phyloP scores from a whole-genome alignment of 169 alveolate species.

The Cystoisospora suis region DNA sequence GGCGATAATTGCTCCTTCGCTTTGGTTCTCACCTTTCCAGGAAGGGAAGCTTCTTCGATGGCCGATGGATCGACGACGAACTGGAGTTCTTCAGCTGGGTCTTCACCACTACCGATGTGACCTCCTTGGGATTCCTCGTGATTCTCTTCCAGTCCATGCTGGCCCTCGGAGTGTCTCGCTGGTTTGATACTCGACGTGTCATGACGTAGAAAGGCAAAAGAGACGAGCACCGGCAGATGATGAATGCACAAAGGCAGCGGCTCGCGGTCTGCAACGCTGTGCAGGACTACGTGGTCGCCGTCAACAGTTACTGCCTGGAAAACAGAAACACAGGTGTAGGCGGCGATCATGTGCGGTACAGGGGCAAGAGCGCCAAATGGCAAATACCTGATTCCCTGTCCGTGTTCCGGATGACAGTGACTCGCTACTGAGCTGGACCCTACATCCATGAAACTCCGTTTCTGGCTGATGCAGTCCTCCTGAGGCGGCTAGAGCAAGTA shows the following conservation, averaged over 20 bases:
- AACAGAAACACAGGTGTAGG: background rate
- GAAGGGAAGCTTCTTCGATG: constrained; percentile 4
- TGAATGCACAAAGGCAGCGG: constrained; percentile 41
- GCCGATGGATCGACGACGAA: constrained; percentile 34
- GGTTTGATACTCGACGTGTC: no score
- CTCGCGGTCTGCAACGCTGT: constrained; percentile 23
- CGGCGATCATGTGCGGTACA: no score
- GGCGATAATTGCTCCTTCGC: no score
- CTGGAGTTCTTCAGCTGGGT: background rate
- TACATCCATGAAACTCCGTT: background rate
- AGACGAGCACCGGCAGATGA: constrained; percentile 26
- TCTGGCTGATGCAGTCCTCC: background rate
- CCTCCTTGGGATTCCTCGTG: background rate
- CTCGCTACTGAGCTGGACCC: background rate
- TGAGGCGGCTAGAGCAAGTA: background rate
- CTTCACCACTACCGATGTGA: background rate
- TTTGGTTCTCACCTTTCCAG: background rate
- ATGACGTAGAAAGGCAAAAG: background rate
- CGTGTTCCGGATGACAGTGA: background rate
- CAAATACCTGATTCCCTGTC: no score
- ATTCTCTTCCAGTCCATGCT: no score
- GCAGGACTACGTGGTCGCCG: background rate
- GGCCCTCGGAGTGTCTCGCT: background rate
- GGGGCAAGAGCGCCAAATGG: no score
- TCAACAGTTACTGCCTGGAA: constrained; percentile 12